Conservation (phyloP, 1,284 basidiomycete genomes). For the Cryptococcus floricola region DNA sequence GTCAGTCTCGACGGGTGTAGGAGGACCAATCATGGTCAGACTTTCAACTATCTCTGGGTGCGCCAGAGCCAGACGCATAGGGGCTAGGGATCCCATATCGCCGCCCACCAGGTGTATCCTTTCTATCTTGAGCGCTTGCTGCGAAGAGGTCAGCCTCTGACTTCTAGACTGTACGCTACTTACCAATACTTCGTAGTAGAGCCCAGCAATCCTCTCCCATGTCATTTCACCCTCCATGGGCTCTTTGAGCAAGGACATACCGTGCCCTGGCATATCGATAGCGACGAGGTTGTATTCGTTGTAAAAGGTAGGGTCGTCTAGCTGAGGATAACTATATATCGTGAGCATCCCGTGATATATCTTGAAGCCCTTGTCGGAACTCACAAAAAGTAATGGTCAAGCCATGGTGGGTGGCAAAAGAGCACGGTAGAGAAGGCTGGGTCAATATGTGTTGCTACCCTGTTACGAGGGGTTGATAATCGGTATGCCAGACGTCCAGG, state of each 20-base stretch:
- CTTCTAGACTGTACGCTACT: too few relatives aligned
- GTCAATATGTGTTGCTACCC: slow-evolving; percentile 7
- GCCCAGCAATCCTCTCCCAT: too few relatives aligned
- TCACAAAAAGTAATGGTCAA: slow-evolving; percentile 20
- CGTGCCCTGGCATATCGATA: slow-evolving; percentile 28
- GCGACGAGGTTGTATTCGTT: slow-evolving; percentile 27
- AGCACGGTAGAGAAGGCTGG: slow-evolving; percentile 11
- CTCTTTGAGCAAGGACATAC: slow-evolving; percentile 8
- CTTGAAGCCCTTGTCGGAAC: background rate
- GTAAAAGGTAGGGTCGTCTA: slow-evolving; percentile 24
- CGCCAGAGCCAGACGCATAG: slow-evolving; percentile 10
- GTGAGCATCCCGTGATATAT: background rate
- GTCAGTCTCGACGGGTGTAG: background rate
- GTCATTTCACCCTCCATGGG: background rate
- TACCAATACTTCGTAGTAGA: too few relatives aligned
- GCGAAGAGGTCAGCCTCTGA: too few relatives aligned
- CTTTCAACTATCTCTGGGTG: slow-evolving; percentile 14
- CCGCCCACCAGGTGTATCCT: slow-evolving; percentile 12
- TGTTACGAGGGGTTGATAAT: slow-evolving; percentile 10
- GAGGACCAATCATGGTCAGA: slow-evolving; percentile 13
- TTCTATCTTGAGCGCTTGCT: background rate
- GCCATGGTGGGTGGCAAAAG: slow-evolving; percentile 15
- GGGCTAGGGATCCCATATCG: slow-evolving; percentile 14
- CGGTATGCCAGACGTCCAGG: slow-evolving; percentile 3
- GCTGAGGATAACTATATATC: slow-evolving; percentile 27